A percentile compares a stretch with the other conserved stretches of the same genome.
Conservation (phyloP, 2,329 filamentous ascomycete species). For the Capronia coronata region DNA sequence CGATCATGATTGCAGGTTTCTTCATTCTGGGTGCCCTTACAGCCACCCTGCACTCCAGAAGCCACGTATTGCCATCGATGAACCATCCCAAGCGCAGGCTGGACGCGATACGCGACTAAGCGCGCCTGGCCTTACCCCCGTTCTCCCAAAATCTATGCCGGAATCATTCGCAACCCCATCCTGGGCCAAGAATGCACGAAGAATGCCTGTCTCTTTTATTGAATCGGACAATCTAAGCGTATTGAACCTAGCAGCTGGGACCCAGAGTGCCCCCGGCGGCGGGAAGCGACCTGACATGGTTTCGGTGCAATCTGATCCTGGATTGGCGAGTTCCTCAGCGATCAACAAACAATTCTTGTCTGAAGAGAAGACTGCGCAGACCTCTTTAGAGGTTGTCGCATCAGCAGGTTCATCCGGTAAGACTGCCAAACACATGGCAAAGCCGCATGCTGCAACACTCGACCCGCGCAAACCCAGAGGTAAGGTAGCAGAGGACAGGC, state of each 20-base stretch:
- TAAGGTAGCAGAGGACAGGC: background rate
- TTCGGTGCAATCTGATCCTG: background rate
- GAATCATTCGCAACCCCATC: background rate
- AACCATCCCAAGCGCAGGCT: background rate
- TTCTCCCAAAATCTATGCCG: background rate
- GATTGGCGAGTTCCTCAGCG: background rate
- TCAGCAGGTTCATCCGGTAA: background rate
- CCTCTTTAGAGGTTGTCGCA: background rate
- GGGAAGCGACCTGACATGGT: background rate
- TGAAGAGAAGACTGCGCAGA: background rate
- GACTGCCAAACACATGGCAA: constrained; percentile 1
- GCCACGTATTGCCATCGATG: background rate
- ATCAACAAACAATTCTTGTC: background rate
- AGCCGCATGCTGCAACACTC: background rate
- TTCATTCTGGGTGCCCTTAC: constrained; percentile 8
- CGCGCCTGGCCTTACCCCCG: background rate
- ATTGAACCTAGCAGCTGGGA: background rate
- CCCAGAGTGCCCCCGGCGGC: background rate
- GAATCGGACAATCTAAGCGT: background rate
- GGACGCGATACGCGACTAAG: background rate
- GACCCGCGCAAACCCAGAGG: constrained; percentile 4
- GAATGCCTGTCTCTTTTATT: background rate
- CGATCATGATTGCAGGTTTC: background rate
- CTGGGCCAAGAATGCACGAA: constrained; percentile 1
- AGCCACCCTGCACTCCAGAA: background rate